Evolutionary conservation across 352 stramenopile species (phyloP).

Genomic region (Heterotrichella gracilis): DNA sequence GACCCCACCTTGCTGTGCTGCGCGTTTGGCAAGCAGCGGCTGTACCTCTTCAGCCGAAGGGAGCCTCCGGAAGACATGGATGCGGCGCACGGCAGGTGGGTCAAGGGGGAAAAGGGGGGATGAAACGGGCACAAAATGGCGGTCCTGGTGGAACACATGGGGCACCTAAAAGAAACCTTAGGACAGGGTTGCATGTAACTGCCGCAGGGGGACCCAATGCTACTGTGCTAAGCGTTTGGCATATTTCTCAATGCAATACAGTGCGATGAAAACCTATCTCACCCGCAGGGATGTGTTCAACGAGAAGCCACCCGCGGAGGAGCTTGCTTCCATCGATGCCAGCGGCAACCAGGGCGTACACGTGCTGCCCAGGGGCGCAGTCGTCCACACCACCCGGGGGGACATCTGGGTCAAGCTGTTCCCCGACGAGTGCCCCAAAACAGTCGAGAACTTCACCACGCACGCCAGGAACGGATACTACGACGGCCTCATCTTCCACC

Average conservation of each 20-base stretch:
- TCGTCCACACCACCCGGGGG: constrained; percentile 85
- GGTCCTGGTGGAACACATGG: too few species aligned
- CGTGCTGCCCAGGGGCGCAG: constrained; percentile 23
- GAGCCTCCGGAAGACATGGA: constrained; percentile 48
- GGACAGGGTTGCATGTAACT: too few species aligned
- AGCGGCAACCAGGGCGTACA: background rate
- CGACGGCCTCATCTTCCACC: constrained; percentile 90
- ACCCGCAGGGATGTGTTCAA: constrained; percentile 99
- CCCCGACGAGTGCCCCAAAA: constrained; percentile 33
- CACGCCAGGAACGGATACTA: constrained; percentile 85
- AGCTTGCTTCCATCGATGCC: too few species aligned
- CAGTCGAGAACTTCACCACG: constrained; percentile 69
- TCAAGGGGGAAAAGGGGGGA: too few species aligned
- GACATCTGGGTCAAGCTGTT: constrained; percentile 90
- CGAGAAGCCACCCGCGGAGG: constrained; percentile 50
- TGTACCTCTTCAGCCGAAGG: constrained; percentile 76
- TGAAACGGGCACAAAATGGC: too few species aligned
- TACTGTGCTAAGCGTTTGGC: too few species aligned
- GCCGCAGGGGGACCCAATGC: too few species aligned
- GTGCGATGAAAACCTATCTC: too few species aligned
- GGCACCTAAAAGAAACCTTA: too few species aligned
- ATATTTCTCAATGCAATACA: too few species aligned
- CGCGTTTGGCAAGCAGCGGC: constrained; percentile 53
- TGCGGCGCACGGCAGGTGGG: constrained; percentile 14
- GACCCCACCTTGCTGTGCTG: constrained; percentile 49